Conservation (phyloP, 169 alveolate species). For the Ichthyophthirius multifiliis region DNA sequence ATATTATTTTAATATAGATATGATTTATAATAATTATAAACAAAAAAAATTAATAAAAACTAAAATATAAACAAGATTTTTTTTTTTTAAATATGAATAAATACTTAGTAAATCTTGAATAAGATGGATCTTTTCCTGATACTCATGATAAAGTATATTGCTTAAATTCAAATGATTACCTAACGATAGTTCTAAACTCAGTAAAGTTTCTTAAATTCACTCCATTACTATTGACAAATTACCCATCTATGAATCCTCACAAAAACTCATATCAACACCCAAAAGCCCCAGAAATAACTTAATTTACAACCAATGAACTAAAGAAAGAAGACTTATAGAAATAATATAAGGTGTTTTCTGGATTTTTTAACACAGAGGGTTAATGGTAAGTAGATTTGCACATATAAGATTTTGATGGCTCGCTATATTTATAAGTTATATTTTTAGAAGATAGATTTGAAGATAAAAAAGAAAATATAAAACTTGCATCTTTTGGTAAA, state of each 20-base stretch:
- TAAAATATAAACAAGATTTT: too few species aligned
- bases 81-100: too few species aligned
- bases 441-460: not conserved
- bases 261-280: not conserved
- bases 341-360: not conserved
- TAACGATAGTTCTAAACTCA: not conserved
- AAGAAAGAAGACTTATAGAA: not conserved
- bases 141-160: not conserved
- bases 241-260: not conserved
- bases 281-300: not conserved
- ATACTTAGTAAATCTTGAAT: not conserved
- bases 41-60: too few species aligned
- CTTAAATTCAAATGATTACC: not conserved
- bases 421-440: not conserved
- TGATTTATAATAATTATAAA: too few species aligned
- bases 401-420: slow-evolving; percentile 10
- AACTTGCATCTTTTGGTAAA: not conserved
- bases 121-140: not conserved
- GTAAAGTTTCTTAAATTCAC: not conserved
- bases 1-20: too few species aligned
- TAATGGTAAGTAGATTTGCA: slow-evolving; percentile 1
- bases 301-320: not conserved
- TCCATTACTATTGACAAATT: not conserved
- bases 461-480: not conserved
- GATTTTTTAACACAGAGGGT: slow-evolving; percentile 1